Evolutionary conservation across 176 grass and related monocot genomes (phyloP).

Genomic region (Rhynchospora tenuis): DNA sequence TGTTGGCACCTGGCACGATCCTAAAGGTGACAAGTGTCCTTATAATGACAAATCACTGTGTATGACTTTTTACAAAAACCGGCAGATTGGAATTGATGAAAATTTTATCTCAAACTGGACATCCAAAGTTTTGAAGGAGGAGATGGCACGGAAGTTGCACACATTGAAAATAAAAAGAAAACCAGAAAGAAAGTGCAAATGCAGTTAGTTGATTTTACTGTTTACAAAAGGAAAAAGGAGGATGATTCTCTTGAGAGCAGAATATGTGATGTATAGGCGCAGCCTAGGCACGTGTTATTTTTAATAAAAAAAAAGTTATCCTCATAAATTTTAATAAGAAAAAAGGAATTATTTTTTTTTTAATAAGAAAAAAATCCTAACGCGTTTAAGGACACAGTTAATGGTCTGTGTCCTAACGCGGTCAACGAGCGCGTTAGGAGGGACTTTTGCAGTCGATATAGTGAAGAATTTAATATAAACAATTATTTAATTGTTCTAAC

Average conservation of each 20-base stretch:
- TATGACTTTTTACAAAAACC: conserved; percentile 32
- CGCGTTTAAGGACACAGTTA: no score
- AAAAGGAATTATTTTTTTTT: no score
- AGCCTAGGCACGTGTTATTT: background rate
- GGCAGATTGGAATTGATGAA: conserved; percentile 40
- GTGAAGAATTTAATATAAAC: no score
- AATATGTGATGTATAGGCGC: background rate
- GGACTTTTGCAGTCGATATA: no score
- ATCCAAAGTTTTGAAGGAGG: conserved; percentile 27
- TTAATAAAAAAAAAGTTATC: no score
- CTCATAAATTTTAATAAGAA: no score
- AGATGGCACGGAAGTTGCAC: conserved; percentile 19
- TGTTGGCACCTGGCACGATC: conserved; percentile 58
- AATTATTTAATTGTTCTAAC: no score
- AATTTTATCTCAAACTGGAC: conserved; percentile 39
- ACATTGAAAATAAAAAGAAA: background rate
- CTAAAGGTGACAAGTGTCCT: conserved; percentile 28
- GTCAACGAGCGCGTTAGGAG: no score
- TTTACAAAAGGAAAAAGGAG: background rate
- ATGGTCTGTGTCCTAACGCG: no score
- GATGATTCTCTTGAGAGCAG: background rate
- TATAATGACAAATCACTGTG: conserved; percentile 12
- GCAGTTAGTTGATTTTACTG: background rate
- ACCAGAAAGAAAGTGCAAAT: conserved; percentile 9
- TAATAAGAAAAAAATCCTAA: no score